Base-by-base conservation (phyloP, 257 asterid species). In the Lithospermum erythrorhizon region DNA sequence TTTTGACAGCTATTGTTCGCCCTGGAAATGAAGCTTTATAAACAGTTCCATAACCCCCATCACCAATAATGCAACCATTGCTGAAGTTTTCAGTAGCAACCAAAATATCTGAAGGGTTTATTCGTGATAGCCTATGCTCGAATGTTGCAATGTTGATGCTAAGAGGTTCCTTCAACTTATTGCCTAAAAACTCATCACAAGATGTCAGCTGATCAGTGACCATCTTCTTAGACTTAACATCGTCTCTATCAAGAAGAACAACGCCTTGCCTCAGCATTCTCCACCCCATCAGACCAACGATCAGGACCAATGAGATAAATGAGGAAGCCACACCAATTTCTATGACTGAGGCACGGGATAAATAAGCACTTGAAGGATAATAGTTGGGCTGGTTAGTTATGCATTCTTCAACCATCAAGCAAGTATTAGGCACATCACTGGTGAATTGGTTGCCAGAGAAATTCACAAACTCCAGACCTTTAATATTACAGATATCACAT, bases 31-130 rank as follows among this genome's bases (percentile, higher is more conserved):
- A 14, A 41, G 96, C 96, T 66, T 68, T 82, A 75, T 87, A 87
- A 58, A 87, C 96, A 69, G 86, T 67, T 32, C 96, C 96, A 21
- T 81, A 87, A 9, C 96, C 96, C 19, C 96, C 96, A 52, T 91
- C 83, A n/a, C 96, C 96, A 19, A 87, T 79, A 66, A 87, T 87
- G 57, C 85, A 75, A 29, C 85, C 80, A 78, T 66, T 63, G 80
- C 83, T 82, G 72, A 89, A 89, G 58, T 86, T 89, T 6, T 80
- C 85, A 3, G 95, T 89, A 18, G 97, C 94, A 18, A 80, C 67
- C 52, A 81, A 57, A 19, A 87, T 79, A 48, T 80, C 94, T 8
- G 76, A 63, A 19, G 87, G 82, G 37, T 82, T 81, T 37, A 89
- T 62, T 67, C 94, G 72, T 30, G 78, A 30, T 70, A 89, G 55